Conservation (phyloP, 192 early-diverging fungal genomes). For the Coemansia sp. region DNA sequence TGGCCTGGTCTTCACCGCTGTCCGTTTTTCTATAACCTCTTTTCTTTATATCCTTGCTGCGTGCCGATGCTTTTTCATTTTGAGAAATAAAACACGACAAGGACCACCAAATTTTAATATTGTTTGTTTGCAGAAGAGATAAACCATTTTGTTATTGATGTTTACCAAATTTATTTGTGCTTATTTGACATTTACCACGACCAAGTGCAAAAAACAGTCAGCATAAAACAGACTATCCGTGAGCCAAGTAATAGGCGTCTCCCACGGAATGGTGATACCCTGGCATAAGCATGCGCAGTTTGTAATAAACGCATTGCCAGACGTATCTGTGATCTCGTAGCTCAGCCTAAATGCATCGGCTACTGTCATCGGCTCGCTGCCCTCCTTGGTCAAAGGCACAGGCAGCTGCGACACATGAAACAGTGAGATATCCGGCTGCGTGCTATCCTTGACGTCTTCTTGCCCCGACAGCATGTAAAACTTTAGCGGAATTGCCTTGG, state of each 20-base stretch:
- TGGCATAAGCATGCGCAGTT: constrained; percentile 64
- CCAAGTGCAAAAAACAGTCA: constrained; percentile 84
- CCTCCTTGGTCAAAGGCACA: constrained; percentile 27
- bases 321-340: constrained; percentile 55
- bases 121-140: no score
- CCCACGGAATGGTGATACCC: constrained; percentile 66
- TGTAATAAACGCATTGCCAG: constrained; percentile 37
- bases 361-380: constrained; percentile 19
- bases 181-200: constrained; percentile 35
- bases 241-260: constrained; percentile 75
- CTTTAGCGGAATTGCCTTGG: constrained; percentile 39
- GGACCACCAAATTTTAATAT: no score
- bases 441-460: constrained; percentile 10
- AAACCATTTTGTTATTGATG: no score
- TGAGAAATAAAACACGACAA: no score
- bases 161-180: background rate
- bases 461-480: constrained; percentile 37
- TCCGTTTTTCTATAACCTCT: no score
- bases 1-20: no score
- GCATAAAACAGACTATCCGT: constrained; percentile 72
- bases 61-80: no score
- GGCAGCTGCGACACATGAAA: constrained; percentile 48
- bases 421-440: constrained; percentile 22
- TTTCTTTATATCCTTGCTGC: no score
- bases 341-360: constrained; percentile 47